Conservation (phyloP, 169 alveolate genomes). For the Eimeria zaria region DNA sequence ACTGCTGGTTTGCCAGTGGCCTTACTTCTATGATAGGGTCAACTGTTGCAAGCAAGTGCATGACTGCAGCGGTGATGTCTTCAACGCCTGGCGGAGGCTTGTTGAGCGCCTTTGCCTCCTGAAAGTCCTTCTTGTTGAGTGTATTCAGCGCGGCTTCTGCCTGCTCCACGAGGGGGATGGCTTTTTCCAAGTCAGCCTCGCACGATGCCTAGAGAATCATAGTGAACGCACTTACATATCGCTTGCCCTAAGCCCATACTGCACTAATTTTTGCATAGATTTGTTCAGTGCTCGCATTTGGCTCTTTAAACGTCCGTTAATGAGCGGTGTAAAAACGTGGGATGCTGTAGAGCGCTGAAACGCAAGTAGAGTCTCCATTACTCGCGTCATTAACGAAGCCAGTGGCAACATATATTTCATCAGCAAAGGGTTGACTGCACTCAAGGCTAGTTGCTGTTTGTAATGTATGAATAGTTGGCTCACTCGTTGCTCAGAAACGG, state of each 20-base stretch:
- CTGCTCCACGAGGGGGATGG: slow-evolving; percentile 97
- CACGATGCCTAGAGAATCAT: slow-evolving; percentile 87
- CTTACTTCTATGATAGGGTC: slow-evolving; percentile 87
- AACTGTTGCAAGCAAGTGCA: slow-evolving; percentile 95
- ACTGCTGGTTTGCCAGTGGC: neutral
- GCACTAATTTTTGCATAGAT: neutral
- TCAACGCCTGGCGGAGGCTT: slow-evolving; percentile 98
- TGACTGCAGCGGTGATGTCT: slow-evolving; percentile 96
- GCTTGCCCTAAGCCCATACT: neutral
- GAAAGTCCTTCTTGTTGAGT: slow-evolving; percentile 97
- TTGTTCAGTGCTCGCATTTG: neutral
- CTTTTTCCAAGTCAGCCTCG: slow-evolving; percentile 95
- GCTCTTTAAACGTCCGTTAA: neutral
- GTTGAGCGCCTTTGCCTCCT: slow-evolving; percentile 95
- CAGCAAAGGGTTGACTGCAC: neutral
- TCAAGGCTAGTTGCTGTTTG: neutral
- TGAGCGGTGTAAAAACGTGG: neutral
- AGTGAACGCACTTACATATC: neutral
- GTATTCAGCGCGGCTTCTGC: slow-evolving; percentile 95
- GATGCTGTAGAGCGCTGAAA: neutral
- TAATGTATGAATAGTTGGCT: neutral
- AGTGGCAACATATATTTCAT: neutral
- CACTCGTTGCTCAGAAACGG: slow-evolving; percentile 92
- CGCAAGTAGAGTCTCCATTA: neutral
- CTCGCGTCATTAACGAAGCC: neutral